A percentile compares a stretch with the other conserved stretches of the same genome.
Evolutionary conservation across 1,139 yeast species (phyloP).

Genomic region (Hyphopichia pseudoburtonii): DNA sequence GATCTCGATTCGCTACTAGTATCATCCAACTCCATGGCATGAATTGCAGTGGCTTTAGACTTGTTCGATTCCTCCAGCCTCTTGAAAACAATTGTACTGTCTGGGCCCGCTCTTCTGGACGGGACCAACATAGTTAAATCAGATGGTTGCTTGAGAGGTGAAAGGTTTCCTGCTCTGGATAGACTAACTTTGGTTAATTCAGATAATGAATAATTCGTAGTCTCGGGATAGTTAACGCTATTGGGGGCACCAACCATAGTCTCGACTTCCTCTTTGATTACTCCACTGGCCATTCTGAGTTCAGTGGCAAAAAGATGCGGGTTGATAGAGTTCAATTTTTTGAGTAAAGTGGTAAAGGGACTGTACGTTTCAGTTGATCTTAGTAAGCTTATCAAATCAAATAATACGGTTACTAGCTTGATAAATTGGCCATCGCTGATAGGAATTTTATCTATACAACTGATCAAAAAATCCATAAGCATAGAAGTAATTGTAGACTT

Average conservation of each 20-base stretch:
- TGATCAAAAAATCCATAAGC: conserved; percentile 28
- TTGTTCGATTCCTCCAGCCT: background rate
- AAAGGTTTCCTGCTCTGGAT: conserved; percentile 16
- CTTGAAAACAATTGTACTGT: conserved; percentile 9
- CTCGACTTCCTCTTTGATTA: conserved; percentile 35
- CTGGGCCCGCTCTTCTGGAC: conserved; percentile 4
- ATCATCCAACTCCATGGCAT: conserved; percentile 5
- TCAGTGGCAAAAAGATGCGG: conserved; percentile 26
- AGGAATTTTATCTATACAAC: conserved; percentile 30
- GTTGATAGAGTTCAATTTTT: conserved; percentile 32
- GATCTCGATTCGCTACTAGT: no score
- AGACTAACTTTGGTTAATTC: conserved; percentile 32
- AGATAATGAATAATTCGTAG: conserved; percentile 17
- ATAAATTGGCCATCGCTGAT: conserved; percentile 35
- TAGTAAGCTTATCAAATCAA: conserved; percentile 34
- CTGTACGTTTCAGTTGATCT: conserved; percentile 31
- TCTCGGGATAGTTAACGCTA: conserved; percentile 10
- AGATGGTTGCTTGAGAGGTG: conserved; percentile 32
- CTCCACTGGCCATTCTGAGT: conserved; percentile 23
- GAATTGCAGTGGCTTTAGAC: background rate
- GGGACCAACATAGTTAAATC: conserved; percentile 44
- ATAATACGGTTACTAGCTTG: conserved; percentile 25
- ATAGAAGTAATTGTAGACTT: conserved; percentile 29
- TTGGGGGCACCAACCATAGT: conserved; percentile 33
- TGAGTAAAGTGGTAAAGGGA: conserved; percentile 24